Evolutionary conservation across 164 flowering plant genomes (phyloP), one percentile per base, ranked within the genome.

Genomic region (Nymphaea colorata): DNA sequence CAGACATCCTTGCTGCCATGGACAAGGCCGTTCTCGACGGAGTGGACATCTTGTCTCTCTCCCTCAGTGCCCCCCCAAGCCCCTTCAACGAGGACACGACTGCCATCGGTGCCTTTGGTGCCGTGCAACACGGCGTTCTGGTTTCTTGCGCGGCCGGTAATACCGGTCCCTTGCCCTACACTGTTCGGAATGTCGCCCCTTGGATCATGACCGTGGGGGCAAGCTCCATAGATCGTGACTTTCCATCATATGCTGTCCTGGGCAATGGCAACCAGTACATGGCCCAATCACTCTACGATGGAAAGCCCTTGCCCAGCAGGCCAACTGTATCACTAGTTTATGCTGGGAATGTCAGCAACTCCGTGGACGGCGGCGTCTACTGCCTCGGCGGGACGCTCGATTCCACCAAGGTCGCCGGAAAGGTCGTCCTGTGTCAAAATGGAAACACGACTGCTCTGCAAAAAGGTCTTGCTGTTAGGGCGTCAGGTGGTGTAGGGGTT

Each of bases 181-280:
- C 73, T 61, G 69, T 91, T 64, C 82, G 90, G 4, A 93, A 91
- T 61, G 90, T 86, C 4, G 97, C 98, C 0, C 97, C 98, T 4
- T 93, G 97, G 98, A 85, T 93, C 66, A 83, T 86, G 66, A 86
- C 96, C 0, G 96, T 89, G 0, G 96, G 96, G 14, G 97, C 97
- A 6, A 89, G 96, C 10, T 87, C 96, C 10, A n/a, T 93, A 73
- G 98, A 93, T 74, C 86, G 97, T 1, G 89, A 91, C 17, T 91
- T 91, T 75, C 98, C 94, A 10, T 82, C 86, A 0, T 77, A 81
- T 57, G 71, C 83, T 6, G 82, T 18, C 6, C 84, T 89, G 4
- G 96, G 95, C 41, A 81, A 84, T 64, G 90, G 89, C 15, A 82
- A 76, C 59, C 84, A 82, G 2, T 81, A 71, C 78, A 62, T 81